Evolutionary conservation across 2,329 filamentous ascomycete genomes (phyloP), one percentile per base, ranked within the genome.

Genomic region (Coniochaeta prunicola): DNA sequence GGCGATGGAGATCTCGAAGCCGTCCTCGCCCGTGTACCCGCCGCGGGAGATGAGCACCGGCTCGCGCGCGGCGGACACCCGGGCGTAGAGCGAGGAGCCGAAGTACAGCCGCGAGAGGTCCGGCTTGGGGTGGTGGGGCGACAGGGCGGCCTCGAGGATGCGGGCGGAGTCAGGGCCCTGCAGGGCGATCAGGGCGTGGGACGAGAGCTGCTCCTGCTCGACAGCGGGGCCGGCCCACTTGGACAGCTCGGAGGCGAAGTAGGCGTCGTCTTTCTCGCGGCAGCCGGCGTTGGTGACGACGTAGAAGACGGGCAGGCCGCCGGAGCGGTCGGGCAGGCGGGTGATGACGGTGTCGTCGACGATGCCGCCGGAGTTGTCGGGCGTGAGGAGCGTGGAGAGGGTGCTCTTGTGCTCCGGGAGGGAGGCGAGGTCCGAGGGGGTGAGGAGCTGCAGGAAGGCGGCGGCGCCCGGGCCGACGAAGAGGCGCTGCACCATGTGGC

Each of bases 11-110:
- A 99, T 91, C 77, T 99, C 94, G 75, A 99, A 99, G 45, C 94
- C 94, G 73, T 99, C 94, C 77, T 99, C 94, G 61, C 94, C 94
- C 0, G 94, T 99, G 78, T 99, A 99, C 4, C 94, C 94, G 53
- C 89, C 94, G 61, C 94, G 86, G 70, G 87, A 92, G 69, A 97
- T 86, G 56, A 97, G 81, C 54, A 94, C 68, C 70, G 64, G 80
- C 73, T 61, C 80, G 81, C 82, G 38, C 79, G 74, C 13, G 90
- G 77, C 36, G 62, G 80, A 83, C 57, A 97, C 76, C 63, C 83
- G 81, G 21, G 89, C 82, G 68, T 82, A 84, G 57, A 82, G 81
- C 59, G 85, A 87, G 66, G 87, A 85, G 60, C 94, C 93, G 74
- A 99, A 99, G 76, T 90, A 90, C 60, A 97, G 77, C 56, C 81